A percentile compares a stretch with the other conserved stretches of the same genome.
Evolutionary conservation across 169 alveolate species (phyloP).

Genomic region (Babesia bovis): DNA sequence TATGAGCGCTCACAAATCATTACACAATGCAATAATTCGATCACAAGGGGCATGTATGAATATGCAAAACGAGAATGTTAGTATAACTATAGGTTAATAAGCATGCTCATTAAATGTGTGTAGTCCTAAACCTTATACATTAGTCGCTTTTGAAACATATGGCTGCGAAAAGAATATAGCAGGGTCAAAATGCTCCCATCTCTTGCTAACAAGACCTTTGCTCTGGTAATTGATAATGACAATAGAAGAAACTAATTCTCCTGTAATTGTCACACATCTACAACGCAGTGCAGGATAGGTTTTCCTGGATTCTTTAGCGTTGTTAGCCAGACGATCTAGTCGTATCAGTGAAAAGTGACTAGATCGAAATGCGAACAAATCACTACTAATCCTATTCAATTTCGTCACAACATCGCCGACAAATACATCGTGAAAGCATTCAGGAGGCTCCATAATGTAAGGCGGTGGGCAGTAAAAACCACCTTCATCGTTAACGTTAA

Average conservation of each 20-base stretch:
- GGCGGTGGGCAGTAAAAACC: constrained; percentile 21
- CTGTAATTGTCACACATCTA: constrained; percentile 1
- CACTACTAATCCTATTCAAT: not conserved
- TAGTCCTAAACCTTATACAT: no score
- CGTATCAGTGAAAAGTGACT: not conserved
- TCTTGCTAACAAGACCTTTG: no score
- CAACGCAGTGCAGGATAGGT: not conserved
- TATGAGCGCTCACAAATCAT: no score
- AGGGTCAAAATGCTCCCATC: no score
- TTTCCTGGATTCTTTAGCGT: not conserved
- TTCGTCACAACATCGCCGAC: not conserved
- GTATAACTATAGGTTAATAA: no score
- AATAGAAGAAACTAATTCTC: not conserved
- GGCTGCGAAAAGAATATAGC: no score
- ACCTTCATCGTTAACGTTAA: not conserved
- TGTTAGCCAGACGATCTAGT: not conserved
- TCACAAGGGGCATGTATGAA: no score
- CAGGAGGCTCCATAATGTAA: constrained; percentile 4
- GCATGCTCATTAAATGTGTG: no score
- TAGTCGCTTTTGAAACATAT: no score
- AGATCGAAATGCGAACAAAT: not conserved
- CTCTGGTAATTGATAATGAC: not conserved
- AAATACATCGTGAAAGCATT: not conserved
- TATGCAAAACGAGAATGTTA: no score
- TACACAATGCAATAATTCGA: no score